Percentiles rank a stretch among this genome's conserved stretches.
Conservation (phyloP, 495 filamentous ascomycete species). For the Penicillium soppii region DNA sequence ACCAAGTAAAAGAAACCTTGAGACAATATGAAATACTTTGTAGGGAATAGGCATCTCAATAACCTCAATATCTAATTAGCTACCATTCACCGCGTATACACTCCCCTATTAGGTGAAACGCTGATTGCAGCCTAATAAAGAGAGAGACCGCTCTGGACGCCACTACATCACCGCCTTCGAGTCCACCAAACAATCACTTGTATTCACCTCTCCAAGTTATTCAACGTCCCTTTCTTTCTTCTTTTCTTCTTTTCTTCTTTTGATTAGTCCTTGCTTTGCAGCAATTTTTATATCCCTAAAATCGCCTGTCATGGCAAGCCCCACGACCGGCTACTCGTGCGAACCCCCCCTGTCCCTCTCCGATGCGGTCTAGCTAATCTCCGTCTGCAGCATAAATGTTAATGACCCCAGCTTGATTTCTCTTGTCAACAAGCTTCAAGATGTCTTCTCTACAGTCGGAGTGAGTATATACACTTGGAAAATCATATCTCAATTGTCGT, state of each 20-base stretch:
- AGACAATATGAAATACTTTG: background rate
- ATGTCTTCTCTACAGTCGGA: conserved; percentile 98
- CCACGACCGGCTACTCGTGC: conserved; percentile 48
- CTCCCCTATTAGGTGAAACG: too few species aligned
- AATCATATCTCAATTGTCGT: conserved; percentile 6
- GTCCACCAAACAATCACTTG: conserved; percentile 26
- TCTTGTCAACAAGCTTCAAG: conserved; percentile 97
- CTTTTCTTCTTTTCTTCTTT: conserved; percentile 8
- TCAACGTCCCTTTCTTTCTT: conserved; percentile 6
- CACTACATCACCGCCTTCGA: conserved; percentile 32
- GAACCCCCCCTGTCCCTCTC: conserved; percentile 30
- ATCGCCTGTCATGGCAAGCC: conserved; percentile 49
- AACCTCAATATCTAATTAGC: too few species aligned
- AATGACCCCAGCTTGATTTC: conserved; percentile 82
- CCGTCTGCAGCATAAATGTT: conserved; percentile 66
- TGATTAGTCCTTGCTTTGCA: conserved; percentile 12
- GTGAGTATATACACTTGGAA: conserved; percentile 55
- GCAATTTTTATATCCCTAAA: conserved; percentile 9
- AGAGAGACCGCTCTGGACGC: conserved; percentile 15
- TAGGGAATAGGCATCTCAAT: too few species aligned
- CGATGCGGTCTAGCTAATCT: conserved; percentile 32
- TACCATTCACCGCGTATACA: background rate
- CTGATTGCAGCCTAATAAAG: conserved; percentile 6
- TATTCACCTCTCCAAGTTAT: conserved; percentile 5
- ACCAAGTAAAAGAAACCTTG: background rate